Evolutionary conservation across 2,329 filamentous ascomycete species (phyloP), one percentile per base, ranked within the genome.

Genomic region (Alternaria tenuissima): DNA sequence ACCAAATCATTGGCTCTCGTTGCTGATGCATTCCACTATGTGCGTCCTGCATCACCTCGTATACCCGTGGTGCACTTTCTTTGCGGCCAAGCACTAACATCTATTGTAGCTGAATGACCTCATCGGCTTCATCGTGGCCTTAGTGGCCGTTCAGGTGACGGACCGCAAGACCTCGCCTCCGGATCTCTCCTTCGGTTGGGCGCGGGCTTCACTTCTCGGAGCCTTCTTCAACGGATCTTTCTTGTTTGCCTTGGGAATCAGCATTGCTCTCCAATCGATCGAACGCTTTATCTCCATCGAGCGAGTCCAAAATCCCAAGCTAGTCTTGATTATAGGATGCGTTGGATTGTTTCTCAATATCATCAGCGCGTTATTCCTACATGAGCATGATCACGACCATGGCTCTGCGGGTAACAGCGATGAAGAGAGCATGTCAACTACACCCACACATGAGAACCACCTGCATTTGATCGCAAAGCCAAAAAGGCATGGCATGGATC

Each of bases 151-250:
- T 18, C 82, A 87, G 69, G 89, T 68, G 44, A 63, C 88, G 20
- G 84, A 89, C 64, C 80, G 83, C 42, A 79, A 81, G 44, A 78
- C 85, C 5, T 85, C 85, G 1, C 89, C 89, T 0, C 81, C 85
- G 62, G 82, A 81, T 9, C 81, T 91, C 16, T 87, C 90, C 0
- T 93, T 91, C 66, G 91, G 91, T n/a, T 93, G 90, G 90, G 88
- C 91, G 57, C 85, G 91, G 32, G 89, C 90, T 16, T 85, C 87
- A n/a, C 76, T 93, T 1, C 81, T 94, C 0, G 91, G 91, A 5
- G 89, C 90, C 22, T 94, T 94, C 76, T 94, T 93, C 83, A 94
- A 94, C 69, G 91, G 91, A 14, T 88, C 89, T 1, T 91, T 94
- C 59, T 83, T 94, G 1, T 77, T 93, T 16, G 90, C 89, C 1